Evolutionary conservation across 805 yeast species (phyloP).

Genomic region (Allodekkera sacchari): DNA sequence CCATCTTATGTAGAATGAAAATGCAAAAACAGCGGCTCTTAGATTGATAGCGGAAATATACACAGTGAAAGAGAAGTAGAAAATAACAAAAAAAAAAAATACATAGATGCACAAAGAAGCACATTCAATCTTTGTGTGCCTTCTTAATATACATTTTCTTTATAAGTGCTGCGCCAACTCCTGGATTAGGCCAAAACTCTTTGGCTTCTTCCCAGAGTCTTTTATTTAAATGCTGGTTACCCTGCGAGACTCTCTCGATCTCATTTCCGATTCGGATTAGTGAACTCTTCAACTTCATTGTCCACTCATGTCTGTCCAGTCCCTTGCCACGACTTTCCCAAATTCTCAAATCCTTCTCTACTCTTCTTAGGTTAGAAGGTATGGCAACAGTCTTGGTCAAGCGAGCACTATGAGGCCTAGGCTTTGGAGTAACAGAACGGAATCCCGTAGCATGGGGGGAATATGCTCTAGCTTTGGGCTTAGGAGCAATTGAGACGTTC

Average conservation of each 20-base stretch:
- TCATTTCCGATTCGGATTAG: slow-evolving; percentile 23
- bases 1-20: too few species aligned
- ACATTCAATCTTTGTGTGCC: slow-evolving; percentile 5
- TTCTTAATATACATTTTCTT: slow-evolving; percentile 26
- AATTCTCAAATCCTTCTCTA: slow-evolving; percentile 19
- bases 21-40: too few species aligned
- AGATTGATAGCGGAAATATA: too few species aligned
- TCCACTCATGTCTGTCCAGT: slow-evolving; percentile 24
- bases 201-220: slow-evolving; percentile 25
- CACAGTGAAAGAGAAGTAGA: too few species aligned
- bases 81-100: too few species aligned
- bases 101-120: not conserved
- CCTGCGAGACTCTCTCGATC: slow-evolving; percentile 19
- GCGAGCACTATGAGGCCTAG: not conserved
- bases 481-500: slow-evolving; percentile 1
- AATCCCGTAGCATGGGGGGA: not conserved
- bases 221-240: slow-evolving; percentile 13
- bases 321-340: slow-evolving; percentile 27
- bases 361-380: slow-evolving; percentile 13
- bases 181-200: slow-evolving; percentile 27
- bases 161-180: slow-evolving; percentile 21
- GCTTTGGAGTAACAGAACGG: not conserved
- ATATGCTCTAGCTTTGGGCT: not conserved
- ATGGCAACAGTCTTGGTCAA: slow-evolving; percentile 1
- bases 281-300: slow-evolving; percentile 20